These are phyloP conservation scores for Cercospora sesami DNA, from an alignment of 2,329 filamentous ascomycete species.

Conservation along the genomic window DNA sequence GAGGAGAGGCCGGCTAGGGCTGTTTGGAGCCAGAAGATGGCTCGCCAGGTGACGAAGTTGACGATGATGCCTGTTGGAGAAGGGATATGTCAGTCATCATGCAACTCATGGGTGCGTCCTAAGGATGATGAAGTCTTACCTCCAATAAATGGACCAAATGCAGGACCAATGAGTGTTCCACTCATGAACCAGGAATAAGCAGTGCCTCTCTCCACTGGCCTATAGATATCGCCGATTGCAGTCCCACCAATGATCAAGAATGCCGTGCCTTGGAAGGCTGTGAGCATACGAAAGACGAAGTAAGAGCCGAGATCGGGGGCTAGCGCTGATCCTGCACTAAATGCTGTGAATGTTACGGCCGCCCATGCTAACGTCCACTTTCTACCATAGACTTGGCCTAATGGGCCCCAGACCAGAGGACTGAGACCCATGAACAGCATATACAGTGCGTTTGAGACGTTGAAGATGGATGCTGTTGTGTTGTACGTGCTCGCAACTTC, in stretches of 20 bases:
- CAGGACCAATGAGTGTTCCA: conserved; percentile 67
- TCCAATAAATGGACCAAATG: conserved; percentile 66
- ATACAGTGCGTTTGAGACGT: conserved; percentile 73
- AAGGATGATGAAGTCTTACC: conserved; percentile 35
- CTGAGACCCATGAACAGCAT: conserved; percentile 71
- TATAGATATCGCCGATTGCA: conserved; percentile 62
- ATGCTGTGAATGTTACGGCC: conserved; percentile 63
- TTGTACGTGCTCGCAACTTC: conserved; percentile 60
- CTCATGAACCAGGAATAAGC: conserved; percentile 61
- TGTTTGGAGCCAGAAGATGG: conserved; percentile 76
- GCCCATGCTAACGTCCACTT: conserved; percentile 57
- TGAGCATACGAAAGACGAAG: conserved; percentile 72
- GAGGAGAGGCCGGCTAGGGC: conserved; percentile 63
- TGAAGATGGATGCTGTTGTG: conserved; percentile 69
- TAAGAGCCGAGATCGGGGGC: conserved; percentile 70
- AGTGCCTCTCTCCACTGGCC: conserved; percentile 65
- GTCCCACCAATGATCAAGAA: conserved; percentile 72
- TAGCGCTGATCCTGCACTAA: conserved; percentile 71
- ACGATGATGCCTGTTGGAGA: conserved; percentile 61
- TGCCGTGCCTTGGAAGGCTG: conserved; percentile 67
- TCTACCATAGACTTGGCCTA: conserved; percentile 55
- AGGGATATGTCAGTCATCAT: neutral
- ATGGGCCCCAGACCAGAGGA: conserved; percentile 70
- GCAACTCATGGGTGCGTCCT: neutral
- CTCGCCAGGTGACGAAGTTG: conserved; percentile 70